Base-by-base conservation (phyloP, 441 rosid genomes). In the Breynia disticha region DNA sequence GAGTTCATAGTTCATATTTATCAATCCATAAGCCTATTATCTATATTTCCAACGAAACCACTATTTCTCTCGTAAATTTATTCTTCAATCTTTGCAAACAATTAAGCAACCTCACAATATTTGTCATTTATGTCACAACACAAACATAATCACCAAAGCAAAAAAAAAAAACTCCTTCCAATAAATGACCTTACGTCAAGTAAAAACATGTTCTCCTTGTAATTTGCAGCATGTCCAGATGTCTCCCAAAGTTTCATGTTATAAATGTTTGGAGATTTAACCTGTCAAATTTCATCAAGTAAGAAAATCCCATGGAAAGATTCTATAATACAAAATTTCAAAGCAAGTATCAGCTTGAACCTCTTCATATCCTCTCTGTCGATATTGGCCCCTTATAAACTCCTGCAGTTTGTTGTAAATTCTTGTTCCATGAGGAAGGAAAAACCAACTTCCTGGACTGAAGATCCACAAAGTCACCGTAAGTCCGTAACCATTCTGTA, bases 371-470 rank as follows among this genome's bases (percentile, higher is more conserved):
- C 99, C 99, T 69, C 97, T 78, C 48, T 74, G 63, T 85, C 95
- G 72, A 50, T 85, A 94, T 60, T 90, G 82, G 47, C 72, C 66
- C 61, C 76, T 68, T 22, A 94, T 87, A 68, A 94, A 94, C 11
- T 74, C 85, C 84, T 79, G 70, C 46, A 94, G 57, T 67, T 84
- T 90, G 80, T 79, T 94, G 75, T 90, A 90, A 48, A 94, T 71
- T 60, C 95, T 83, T 66, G 97, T 75, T 54, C 99, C 97, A 43
- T 71, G 84, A 0, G 96, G 97, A 69, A 85, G 95, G 75, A 94
- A 94, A 76, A 94, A 94, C 87, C 85, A 94, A 75, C 99, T 94
- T 60, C 97, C 99, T 32, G 97, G 99, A 70, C 99, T 94, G 82
- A 48, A 62, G 71, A 70, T 65, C 39, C 57, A 72, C 19, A 64